phyloP scores from a whole-genome alignment of 805 yeast species.

The Dipodascopsis uninucleata region DNA sequence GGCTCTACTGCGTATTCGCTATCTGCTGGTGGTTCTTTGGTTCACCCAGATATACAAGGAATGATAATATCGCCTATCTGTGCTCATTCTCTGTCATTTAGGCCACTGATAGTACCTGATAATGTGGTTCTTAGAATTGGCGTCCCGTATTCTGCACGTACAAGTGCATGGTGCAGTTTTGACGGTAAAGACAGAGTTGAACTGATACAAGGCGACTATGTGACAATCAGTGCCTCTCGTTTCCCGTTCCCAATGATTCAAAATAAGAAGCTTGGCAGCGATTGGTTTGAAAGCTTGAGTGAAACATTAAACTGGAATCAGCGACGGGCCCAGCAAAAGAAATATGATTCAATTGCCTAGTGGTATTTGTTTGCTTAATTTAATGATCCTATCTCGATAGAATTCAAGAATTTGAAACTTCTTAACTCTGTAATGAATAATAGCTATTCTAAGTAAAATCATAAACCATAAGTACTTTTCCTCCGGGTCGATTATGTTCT shows the following conservation, averaged over 20 bases:
- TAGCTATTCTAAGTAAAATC: slow-evolving; percentile 12
- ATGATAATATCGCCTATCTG: slow-evolving; percentile 93
- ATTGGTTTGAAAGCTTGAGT: slow-evolving; percentile 78
- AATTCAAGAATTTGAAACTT: too few species aligned
- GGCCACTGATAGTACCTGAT: slow-evolving; percentile 90
- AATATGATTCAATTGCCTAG: too few species aligned
- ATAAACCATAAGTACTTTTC: slow-evolving; percentile 10
- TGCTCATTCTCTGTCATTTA: slow-evolving; percentile 88
- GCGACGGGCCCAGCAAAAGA: slow-evolving; percentile 69
- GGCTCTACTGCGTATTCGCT: slow-evolving; percentile 92
- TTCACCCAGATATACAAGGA: slow-evolving; percentile 91
- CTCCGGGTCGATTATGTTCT: slow-evolving; percentile 8
- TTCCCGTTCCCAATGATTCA: not conserved
- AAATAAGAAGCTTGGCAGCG: slow-evolving; percentile 39
- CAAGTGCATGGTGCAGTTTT: slow-evolving; percentile 95
- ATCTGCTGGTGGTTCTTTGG: slow-evolving; percentile 92
- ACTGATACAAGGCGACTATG: slow-evolving; percentile 75
- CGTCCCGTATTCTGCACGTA: slow-evolving; percentile 71
- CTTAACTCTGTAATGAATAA: not conserved
- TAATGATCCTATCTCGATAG: too few species aligned
- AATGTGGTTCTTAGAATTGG: slow-evolving; percentile 77
- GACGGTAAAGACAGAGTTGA: slow-evolving; percentile 90
- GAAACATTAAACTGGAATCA: slow-evolving; percentile 90
- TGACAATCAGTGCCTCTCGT: slow-evolving; percentile 69
- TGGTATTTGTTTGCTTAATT: too few species aligned